Percentiles rank a stretch among this genome's conserved stretches.
These are phyloP conservation scores for Circinella umbellata DNA, from an alignment of 371 early-diverging fungal genomes.

Conservation along the genomic window DNA sequence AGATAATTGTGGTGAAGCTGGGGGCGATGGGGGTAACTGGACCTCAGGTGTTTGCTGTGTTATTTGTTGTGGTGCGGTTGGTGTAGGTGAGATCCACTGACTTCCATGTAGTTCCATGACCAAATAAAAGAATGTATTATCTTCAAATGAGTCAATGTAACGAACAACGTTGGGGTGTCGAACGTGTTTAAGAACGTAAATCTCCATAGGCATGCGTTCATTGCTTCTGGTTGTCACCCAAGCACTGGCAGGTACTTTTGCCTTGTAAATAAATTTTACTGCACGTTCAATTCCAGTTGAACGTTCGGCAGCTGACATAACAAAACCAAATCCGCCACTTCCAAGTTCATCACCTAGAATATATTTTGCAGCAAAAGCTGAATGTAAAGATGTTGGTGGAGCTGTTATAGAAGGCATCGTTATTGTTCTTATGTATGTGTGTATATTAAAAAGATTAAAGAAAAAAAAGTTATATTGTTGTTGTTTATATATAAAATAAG, in stretches of 20 bases:
- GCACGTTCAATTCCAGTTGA: slow-evolving; percentile 67
- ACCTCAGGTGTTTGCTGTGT: neutral
- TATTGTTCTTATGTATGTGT: too few species aligned
- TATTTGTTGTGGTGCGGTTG: neutral
- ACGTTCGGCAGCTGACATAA: slow-evolving; percentile 62
- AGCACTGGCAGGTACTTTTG: slow-evolving; percentile 62
- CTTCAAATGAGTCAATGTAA: slow-evolving; percentile 72
- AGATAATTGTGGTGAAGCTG: slow-evolving; percentile 7
- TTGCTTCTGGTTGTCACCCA: slow-evolving; percentile 66
- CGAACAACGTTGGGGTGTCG: slow-evolving; percentile 71
- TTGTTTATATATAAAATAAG: too few species aligned
- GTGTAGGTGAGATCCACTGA: slow-evolving; percentile 54
- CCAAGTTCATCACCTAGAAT: slow-evolving; percentile 72
- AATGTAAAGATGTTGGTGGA: slow-evolving; percentile 41
- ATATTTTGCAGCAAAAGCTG: slow-evolving; percentile 57
- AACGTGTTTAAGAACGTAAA: slow-evolving; percentile 72
- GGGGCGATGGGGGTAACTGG: slow-evolving; percentile 10
- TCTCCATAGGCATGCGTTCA: slow-evolving; percentile 77
- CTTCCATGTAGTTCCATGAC: slow-evolving; percentile 85
- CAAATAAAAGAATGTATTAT: slow-evolving; percentile 69
- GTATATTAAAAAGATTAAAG: too few species aligned
- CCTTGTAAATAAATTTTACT: slow-evolving; percentile 78
- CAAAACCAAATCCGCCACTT: slow-evolving; percentile 83
- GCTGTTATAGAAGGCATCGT: slow-evolving; percentile 6
- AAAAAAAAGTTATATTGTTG: too few species aligned